These are phyloP conservation scores for Scheffersomyces illinoinensis DNA, from an alignment of 1,139 yeast genomes.

Conservation along the genomic window DNA sequence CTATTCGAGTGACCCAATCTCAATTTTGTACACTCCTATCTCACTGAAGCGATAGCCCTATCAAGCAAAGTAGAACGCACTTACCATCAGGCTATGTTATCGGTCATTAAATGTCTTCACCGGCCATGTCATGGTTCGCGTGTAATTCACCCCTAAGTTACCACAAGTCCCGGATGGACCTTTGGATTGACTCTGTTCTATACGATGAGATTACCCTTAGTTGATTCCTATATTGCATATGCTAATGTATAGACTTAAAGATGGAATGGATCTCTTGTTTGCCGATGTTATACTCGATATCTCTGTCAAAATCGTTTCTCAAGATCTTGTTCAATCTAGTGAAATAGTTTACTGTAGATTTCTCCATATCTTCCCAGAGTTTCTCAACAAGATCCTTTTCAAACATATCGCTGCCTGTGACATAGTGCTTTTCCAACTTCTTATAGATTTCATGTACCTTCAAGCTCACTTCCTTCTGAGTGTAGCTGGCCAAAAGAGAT, in stretches of 20 bases:
- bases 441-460: slow-evolving; percentile 58
- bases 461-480: slow-evolving; percentile 56
- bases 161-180: background rate
- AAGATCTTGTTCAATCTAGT: slow-evolving; percentile 39
- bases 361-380: slow-evolving; percentile 47
- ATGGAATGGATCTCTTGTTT: slow-evolving; percentile 35
- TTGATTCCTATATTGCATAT: background rate
- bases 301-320: slow-evolving; percentile 38
- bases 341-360: slow-evolving; percentile 36
- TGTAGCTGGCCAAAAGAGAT: slow-evolving; percentile 56
- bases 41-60: background rate
- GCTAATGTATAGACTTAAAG: slow-evolving; percentile 12
- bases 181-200: background rate
- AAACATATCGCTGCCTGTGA: slow-evolving; percentile 41
- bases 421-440: slow-evolving; percentile 62
- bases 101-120: background rate
- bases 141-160: background rate
- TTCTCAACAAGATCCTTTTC: slow-evolving; percentile 48
- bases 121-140: background rate
- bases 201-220: background rate
- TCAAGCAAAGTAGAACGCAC: background rate
- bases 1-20: no score
- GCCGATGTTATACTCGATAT: slow-evolving; percentile 38
- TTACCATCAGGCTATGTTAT: background rate
- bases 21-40: no score